These are phyloP conservation scores for Cucurbita ficifolia DNA, from an alignment of 306 rosid genomes.

Conservation along the genomic window DNA sequence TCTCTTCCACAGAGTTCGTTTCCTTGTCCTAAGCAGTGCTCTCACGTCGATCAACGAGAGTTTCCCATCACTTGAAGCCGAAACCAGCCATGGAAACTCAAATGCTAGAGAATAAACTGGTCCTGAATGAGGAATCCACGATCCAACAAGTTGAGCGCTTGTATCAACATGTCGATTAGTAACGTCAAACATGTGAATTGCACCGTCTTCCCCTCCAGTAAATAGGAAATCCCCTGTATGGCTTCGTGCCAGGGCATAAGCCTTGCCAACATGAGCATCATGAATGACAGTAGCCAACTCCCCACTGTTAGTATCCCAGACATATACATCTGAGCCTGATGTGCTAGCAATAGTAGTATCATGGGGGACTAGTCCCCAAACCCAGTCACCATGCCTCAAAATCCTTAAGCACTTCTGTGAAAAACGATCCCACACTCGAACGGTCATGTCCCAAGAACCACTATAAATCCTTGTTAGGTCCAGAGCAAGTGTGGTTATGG, in stretches of 20 bases:
- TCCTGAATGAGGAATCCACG: conserved; percentile 82
- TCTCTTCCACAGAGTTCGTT: conserved; percentile 23
- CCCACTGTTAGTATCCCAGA: conserved; percentile 65
- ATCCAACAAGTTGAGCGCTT: conserved; percentile 23
- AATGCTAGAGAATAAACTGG: conserved; percentile 75
- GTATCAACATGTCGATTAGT: conserved; percentile 17
- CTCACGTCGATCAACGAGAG: conserved; percentile 75
- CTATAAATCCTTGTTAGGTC: conserved; percentile 79
- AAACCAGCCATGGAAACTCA: conserved; percentile 97
- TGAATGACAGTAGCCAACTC: conserved; percentile 29
- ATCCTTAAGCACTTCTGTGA: conserved; percentile 43
- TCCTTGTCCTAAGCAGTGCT: conserved; percentile 38
- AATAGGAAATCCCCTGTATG: conserved; percentile 69
- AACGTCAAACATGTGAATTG: conserved; percentile 71
- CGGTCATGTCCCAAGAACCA: conserved; percentile 96
- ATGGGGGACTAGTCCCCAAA: conserved; percentile 70
- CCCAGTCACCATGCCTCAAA: conserved; percentile 89
- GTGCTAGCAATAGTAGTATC: conserved; percentile 54
- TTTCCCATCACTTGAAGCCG: conserved; percentile 79
- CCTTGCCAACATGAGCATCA: conserved; percentile 61
- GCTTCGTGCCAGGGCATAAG: conserved; percentile 59
- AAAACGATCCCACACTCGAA: conserved; percentile 77
- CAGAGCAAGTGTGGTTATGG: conserved; percentile 73
- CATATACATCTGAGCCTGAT: conserved; percentile 75
- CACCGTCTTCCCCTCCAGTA: conserved; percentile 90